These are phyloP conservation scores for Irpex sp. DNA, from an alignment of 1,284 basidiomycete genomes.

Conservation along the genomic window DNA sequence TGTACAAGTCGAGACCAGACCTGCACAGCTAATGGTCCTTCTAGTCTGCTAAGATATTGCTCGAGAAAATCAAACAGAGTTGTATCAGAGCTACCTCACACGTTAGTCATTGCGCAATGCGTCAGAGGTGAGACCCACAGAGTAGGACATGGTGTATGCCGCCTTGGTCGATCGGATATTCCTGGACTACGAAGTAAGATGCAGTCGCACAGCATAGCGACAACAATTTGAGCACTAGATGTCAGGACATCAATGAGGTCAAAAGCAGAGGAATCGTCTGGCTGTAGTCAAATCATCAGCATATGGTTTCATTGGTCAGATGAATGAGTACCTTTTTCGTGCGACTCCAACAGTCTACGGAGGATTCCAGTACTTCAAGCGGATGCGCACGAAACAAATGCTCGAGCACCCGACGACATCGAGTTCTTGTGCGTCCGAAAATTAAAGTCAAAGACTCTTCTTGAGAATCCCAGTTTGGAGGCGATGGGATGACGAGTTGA, in stretches of 20 bases:
- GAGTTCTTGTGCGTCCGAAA: constrained; percentile 57
- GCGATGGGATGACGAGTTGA: constrained; percentile 47
- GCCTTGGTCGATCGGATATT: constrained; percentile 52
- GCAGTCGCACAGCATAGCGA: constrained; percentile 88
- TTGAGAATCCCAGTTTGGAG: constrained; percentile 44
- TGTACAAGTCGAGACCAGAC: constrained; percentile 84
- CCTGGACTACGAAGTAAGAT: constrained; percentile 56
- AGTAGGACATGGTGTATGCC: constrained; percentile 57
- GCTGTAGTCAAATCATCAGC: constrained; percentile 5
- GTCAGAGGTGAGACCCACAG: constrained; percentile 44
- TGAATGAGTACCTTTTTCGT: constrained; percentile 41
- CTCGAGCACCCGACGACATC: constrained; percentile 79
- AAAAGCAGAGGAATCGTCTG: constrained; percentile 59
- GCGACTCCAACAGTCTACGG: constrained; percentile 78
- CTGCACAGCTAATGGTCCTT: constrained; percentile 87
- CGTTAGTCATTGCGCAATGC: constrained; percentile 2
- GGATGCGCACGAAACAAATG: constrained; percentile 82
- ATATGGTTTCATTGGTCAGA: background rate
- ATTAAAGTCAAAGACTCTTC: constrained; percentile 67
- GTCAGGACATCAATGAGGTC: constrained; percentile 84
- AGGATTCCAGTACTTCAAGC: constrained; percentile 77
- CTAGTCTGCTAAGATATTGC: constrained; percentile 79
- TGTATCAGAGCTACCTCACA: constrained; percentile 51
- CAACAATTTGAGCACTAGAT: constrained; percentile 83
- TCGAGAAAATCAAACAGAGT: constrained; percentile 85